Evolutionary conservation across 2,329 filamentous ascomycete species (phyloP), one percentile per base, ranked within the genome.

Genomic region (Scedosporium boydii): DNA sequence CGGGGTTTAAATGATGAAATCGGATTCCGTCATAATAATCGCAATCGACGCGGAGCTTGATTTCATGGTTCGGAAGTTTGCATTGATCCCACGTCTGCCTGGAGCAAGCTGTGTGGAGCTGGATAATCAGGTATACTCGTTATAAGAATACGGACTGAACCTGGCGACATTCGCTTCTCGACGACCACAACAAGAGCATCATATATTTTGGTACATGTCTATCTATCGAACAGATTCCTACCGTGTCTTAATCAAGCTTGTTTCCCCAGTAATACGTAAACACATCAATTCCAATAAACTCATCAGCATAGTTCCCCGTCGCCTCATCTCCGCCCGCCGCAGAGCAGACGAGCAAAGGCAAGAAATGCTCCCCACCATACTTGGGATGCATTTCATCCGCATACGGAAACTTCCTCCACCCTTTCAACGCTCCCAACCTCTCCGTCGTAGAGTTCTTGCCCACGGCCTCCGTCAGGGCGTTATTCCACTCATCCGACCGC

Each of bases 311-410:
- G 14, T 65, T 70, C 65, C 70, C 73, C 18, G 73, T 77, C 68
- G 70, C 70, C 58, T 77, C 80, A 21, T 78, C 78, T 12, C 70
- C 76, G 0, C 79, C 82, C 0, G 78, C 78, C 0, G 80, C 82
- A 3, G 81, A 80, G 66, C 80, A 82, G 38, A 86, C 83, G 56
- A 85, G 69, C 71, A 86, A 69, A 63, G 83, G 83, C 76, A 86
- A 71, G 62, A 86, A 85, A 66, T 86, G 83, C 71, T 86, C 83
- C 0, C 80, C 82, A 0, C 78, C 81, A 9, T 74, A 69, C 1
- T 72, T 71, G 2, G 83, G 83, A 68, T 86, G 83, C 77, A 83
- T 82, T 12, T 77, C 74, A 64, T 81, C 79, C 1, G 78, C 76
- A 38, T 75, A 69, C 0, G 79, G 78, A 65, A 83, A 74, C 3